Evolutionary conservation across 1,139 yeast species (phyloP), one percentile per base, ranked within the genome.

Genomic region (Yamadazyma diospyri): DNA sequence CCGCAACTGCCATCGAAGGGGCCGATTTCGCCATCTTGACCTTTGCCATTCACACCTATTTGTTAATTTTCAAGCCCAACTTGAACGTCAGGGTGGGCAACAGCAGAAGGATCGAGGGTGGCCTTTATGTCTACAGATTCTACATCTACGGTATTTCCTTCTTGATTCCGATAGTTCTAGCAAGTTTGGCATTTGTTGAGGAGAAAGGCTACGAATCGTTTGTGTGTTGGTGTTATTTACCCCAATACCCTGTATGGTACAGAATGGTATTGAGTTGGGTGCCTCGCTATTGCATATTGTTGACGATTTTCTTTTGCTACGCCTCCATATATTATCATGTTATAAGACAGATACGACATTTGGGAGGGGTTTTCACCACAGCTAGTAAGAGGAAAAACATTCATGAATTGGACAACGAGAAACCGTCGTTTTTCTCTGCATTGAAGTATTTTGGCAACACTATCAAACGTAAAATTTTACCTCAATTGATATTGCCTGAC

Each of bases 11-110:
- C 20, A 82, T 85, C 18, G 95, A 87, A 55, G 95, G 95, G 11
- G 88, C 94, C 2, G 97, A 88, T 58, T 56, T 86, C 27, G 94
- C 94, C 16, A 88, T 88, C 31, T 61, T 87, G 28, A 72, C 85
- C 21, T 82, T 88, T 58, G 95, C 97, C 2, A 57, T 87, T 14
- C 96, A 88, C 55, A 82, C 92, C 6, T 87, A 80, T 25, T 55
- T 88, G 28, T 62, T 87, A 20, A 81, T 88, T 13, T 85, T 85
- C 55, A 64, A 64, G 41, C 87, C 94, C 0, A 49, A 47, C 21
- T 50, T 66, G 25, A 65, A 69, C 32, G 66, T 69, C 38, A 70
- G 66, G 40, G 70, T 72, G 47, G 61, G 64, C 22, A 59, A 62
- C 46, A 34, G 35, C 24, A 38, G 49, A 23, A 52, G 59, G 27